Evolutionary conservation across 2,329 filamentous ascomycete genomes (phyloP), one percentile per base, ranked within the genome.

Genomic region (Ophiostoma novo-ulmi): DNA sequence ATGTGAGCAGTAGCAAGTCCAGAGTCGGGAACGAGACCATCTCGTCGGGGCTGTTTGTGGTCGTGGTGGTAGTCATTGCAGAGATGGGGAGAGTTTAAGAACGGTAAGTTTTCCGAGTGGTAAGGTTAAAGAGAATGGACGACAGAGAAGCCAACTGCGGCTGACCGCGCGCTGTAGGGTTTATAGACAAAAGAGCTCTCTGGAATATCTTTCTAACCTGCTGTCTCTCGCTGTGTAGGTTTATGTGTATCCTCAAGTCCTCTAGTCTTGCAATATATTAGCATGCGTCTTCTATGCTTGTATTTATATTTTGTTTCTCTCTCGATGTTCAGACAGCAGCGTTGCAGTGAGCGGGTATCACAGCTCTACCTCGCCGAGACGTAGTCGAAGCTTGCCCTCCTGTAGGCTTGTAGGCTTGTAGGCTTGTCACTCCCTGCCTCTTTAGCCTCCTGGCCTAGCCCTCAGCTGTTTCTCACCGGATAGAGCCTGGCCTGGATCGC

Each of bases 1-100:
- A 97, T 13, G 94, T 97, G 70, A 97, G 80, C 73, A 97, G 85
- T 76, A 97, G 90, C 70, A 93, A 80, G 76, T 89, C 88, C 70
- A 96, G 83, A 72, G 84, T 81, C 61, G 84, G 69, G 10, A 73
- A 83, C 68, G 79, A 76, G 70, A 80, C 77, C 81, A 78, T 80
- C 48, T 75, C 75, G 72, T 63, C 26, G 14, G 55, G 26, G 55
- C 55, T 13, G 26, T 11, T 10, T 3, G 58, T 13, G 58, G 58
- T 31, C 6, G 58, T 35, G 22, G 35, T 36, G 36, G 26, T 36
- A 36, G 63, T n/a, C 35, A 22, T 65, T 36, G 35, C 63, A n/a
- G 63, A 39, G 63, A 36, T 5, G 26, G 58, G 22, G 5, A 38
- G 61, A 38, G 61, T 35, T 2, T 26, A 64, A 58, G 52, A 35